These are phyloP conservation scores for Dalbergia cochinchinensis DNA, from an alignment of 306 rosid species.

Conservation along the genomic window DNA sequence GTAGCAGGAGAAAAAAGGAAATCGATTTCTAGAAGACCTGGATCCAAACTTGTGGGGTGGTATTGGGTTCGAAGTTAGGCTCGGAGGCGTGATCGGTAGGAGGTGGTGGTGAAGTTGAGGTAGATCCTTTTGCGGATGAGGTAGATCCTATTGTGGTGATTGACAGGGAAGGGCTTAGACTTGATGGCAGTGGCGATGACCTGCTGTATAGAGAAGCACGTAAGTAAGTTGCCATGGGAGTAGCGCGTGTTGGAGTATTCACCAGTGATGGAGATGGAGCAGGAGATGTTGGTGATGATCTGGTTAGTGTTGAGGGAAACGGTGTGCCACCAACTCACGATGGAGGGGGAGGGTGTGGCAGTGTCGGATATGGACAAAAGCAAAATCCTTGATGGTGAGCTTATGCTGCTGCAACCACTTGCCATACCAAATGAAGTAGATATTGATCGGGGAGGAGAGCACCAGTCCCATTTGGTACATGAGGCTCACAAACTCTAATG, in stretches of 20 bases:
- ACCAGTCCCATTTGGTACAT: constrained; percentile 98
- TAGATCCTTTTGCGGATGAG: no score
- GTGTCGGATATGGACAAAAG: constrained; percentile 68
- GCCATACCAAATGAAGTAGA: constrained; percentile 93
- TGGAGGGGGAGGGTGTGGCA: constrained; percentile 69
- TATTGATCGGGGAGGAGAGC: constrained; percentile 76
- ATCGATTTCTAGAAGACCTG: no score
- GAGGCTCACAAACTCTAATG: constrained; percentile 76
- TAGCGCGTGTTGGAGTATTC: constrained; percentile 64
- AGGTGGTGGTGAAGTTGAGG: constrained; percentile 66
- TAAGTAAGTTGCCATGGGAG: constrained; percentile 71
- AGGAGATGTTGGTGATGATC: constrained; percentile 85
- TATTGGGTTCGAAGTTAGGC: no score
- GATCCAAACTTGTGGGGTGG: no score
- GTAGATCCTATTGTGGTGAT: constrained; percentile 82
- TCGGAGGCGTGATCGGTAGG: no score
- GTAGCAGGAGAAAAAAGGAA: no score
- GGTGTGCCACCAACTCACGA: constrained; percentile 86
- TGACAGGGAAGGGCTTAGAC: constrained; percentile 79
- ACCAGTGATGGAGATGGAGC: constrained; percentile 69
- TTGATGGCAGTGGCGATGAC: constrained; percentile 75
- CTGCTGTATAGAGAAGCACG: constrained; percentile 77
- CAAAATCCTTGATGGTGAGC: constrained; percentile 72
- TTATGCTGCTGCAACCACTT: constrained; percentile 67
- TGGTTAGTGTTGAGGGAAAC: constrained; percentile 88